Conservation (phyloP, 352 stramenopile genomes). For the Phytophthora pinifolia region DNA sequence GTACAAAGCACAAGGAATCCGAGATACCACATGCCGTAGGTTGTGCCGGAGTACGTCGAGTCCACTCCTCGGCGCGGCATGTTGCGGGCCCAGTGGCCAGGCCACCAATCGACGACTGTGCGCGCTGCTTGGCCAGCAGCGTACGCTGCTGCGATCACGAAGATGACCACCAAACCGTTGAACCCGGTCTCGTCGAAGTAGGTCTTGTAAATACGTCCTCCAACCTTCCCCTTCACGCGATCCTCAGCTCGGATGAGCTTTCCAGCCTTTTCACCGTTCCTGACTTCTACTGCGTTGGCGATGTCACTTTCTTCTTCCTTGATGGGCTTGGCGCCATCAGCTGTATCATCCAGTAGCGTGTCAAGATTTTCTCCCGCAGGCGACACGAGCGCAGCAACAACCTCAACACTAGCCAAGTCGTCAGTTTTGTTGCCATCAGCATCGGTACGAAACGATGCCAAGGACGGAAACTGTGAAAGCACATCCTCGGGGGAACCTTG, state of each 20-base stretch:
- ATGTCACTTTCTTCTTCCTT: background rate
- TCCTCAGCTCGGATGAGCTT: conserved; percentile 31
- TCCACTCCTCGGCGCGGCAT: conserved; percentile 28
- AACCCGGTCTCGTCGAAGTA: conserved; percentile 38
- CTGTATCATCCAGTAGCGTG: background rate
- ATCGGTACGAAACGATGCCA: conserved; percentile 5
- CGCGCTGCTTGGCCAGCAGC: conserved; percentile 21
- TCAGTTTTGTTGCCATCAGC: conserved; percentile 1
- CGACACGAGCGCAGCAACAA: no score
- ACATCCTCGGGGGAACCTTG: conserved; percentile 75
- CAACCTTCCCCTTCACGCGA: conserved; percentile 30
- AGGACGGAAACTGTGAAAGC: conserved; percentile 32
- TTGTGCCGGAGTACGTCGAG: conserved; percentile 37
- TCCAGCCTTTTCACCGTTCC: background rate
- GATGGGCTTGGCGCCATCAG: background rate
- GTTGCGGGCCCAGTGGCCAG: conserved; percentile 35
- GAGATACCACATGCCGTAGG: conserved; percentile 38
- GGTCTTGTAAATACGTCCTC: conserved; percentile 18
- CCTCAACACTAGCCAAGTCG: no score
- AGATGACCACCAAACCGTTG: conserved; percentile 19
- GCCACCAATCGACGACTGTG: conserved; percentile 38
- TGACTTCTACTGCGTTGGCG: background rate
- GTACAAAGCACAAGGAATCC: conserved; percentile 30
- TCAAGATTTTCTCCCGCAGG: background rate
- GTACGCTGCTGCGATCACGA: conserved; percentile 13